Base-by-base conservation (phyloP, 169 alveolate species). In the Besnoitia besnoiti region DNA sequence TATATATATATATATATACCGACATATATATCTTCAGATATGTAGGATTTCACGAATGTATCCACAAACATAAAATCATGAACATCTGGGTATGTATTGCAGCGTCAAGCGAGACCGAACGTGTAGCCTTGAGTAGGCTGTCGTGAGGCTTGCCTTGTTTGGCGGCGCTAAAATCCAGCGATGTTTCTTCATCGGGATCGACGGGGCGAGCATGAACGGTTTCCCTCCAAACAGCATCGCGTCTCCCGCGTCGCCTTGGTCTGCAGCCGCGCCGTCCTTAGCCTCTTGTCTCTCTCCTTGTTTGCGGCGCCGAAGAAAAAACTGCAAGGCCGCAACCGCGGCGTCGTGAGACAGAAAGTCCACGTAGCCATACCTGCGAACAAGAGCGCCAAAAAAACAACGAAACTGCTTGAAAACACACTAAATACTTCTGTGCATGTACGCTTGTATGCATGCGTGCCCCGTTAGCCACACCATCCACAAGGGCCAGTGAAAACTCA, bases 101-200 rank as follows among this genome's bases (percentile, higher is more conserved):
- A n/a, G 46, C 10, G 49, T 7, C 55, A 19, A 10, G 80, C n/a
- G 49, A 47, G 91, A 49, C 62, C 16, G 27, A 80, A 39, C 8
- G 16, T 8, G 30, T n/a, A 33, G 49, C n/a, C 50, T 14, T 80
- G 12, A 8, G 30, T 51, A 16, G 21, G 12, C 12, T 51, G 21
- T 51, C 12, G 12, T 21, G 12, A 51, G 12, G n/a, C n/a, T n/a
- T n/a, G 88, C 95, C 46, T 92, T 92, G 59, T 85, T 89, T n/a
- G 85, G 76, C 39, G 94, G 88, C 51, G 95, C 95, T 0, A 27
- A 1, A 19, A 75, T 39, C 90, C 91, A 85, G 5, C 93, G 51
- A 27, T 85, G 95, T 3, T 55, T 37, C 77, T 92, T 92, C 95
- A 88, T 92, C 39, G 95, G 95, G 21, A 92, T 92, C 44, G 94